These are phyloP conservation scores for Salix viminalis DNA, from an alignment of 345 rosid genomes.

Conservation along the genomic window DNA sequence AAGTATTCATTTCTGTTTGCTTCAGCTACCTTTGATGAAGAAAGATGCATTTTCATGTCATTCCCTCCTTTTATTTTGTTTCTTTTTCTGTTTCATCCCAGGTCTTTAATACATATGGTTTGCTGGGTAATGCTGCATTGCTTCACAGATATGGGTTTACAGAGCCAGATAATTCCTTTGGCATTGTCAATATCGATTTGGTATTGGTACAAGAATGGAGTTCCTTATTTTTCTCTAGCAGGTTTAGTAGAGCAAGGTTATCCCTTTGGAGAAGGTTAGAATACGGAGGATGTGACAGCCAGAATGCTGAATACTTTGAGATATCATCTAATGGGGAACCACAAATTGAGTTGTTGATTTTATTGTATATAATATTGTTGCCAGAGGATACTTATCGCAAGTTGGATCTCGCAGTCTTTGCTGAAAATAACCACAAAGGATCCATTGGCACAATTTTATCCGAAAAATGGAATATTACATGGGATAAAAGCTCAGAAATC, in stretches of 20 bases:
- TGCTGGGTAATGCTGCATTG: constrained; percentile 78
- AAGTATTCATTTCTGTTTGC: background rate
- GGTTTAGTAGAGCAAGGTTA: constrained; percentile 59
- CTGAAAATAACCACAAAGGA: constrained; percentile 24
- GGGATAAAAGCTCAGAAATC: constrained; percentile 32
- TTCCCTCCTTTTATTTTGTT: background rate
- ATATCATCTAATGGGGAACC: constrained; percentile 65
- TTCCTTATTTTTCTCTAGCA: constrained; percentile 50
- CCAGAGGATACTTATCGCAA: constrained; percentile 43
- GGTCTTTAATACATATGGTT: constrained; percentile 88
- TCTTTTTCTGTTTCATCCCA: constrained; percentile 12
- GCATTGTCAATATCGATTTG: constrained; percentile 79
- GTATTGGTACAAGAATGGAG: constrained; percentile 73
- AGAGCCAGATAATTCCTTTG: constrained; percentile 61
- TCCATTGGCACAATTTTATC: constrained; percentile 29
- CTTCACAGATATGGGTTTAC: constrained; percentile 92
- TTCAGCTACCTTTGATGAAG: background rate
- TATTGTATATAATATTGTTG: constrained; percentile 54
- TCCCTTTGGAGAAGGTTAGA: constrained; percentile 65
- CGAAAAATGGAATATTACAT: constrained; percentile 24
- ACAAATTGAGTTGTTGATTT: constrained; percentile 59
- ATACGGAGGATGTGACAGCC: constrained; percentile 56
- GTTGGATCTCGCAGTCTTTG: constrained; percentile 47
- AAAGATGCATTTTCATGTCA: background rate
- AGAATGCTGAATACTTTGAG: constrained; percentile 75